phyloP scores from a whole-genome alignment of 2,329 filamentous ascomycete genomes.

The Xylariaceae sp. region DNA sequence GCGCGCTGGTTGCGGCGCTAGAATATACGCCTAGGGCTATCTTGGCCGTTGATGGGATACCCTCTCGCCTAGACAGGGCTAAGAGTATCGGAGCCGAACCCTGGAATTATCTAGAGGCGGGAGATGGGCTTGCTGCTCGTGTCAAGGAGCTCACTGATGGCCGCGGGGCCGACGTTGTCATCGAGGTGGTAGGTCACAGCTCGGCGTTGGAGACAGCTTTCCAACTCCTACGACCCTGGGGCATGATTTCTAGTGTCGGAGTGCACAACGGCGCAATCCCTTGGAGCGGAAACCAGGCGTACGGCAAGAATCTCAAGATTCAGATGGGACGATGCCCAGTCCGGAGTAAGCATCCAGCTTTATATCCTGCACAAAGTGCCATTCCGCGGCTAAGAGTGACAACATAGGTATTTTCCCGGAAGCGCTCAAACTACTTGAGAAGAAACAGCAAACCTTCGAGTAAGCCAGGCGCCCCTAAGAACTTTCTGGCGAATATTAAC shows the following conservation, averaged over 20 bases:
- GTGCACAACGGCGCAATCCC: constrained; percentile 26
- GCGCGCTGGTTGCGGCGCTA: constrained; percentile 26
- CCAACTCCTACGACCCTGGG: constrained; percentile 23
- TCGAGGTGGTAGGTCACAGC: constrained; percentile 28
- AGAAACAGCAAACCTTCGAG: constrained; percentile 24
- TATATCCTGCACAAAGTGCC: background rate
- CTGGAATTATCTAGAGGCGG: constrained; percentile 22
- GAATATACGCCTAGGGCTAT: constrained; percentile 25
- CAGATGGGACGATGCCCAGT: constrained; percentile 30
- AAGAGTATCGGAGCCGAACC: constrained; percentile 21
- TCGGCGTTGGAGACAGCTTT: constrained; percentile 28
- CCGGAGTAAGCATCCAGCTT: constrained; percentile 14
- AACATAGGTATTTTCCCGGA: constrained; percentile 25
- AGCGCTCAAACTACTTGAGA: constrained; percentile 21
- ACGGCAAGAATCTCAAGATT: constrained; percentile 26
- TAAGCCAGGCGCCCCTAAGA: background rate
- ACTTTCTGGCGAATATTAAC: background rate
- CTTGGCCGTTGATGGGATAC: constrained; percentile 24
- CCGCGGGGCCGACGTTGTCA: constrained; percentile 26
- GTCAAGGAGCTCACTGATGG: constrained; percentile 23
- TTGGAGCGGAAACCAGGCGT: constrained; percentile 24
- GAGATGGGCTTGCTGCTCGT: constrained; percentile 14
- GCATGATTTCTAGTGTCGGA: constrained; percentile 27
- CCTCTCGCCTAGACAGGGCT: constrained; percentile 16
- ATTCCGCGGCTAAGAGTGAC: background rate